These are phyloP conservation scores for Chlorella sorokiniana DNA, from an alignment of 139 green algal genomes.

Conservation along the genomic window DNA sequence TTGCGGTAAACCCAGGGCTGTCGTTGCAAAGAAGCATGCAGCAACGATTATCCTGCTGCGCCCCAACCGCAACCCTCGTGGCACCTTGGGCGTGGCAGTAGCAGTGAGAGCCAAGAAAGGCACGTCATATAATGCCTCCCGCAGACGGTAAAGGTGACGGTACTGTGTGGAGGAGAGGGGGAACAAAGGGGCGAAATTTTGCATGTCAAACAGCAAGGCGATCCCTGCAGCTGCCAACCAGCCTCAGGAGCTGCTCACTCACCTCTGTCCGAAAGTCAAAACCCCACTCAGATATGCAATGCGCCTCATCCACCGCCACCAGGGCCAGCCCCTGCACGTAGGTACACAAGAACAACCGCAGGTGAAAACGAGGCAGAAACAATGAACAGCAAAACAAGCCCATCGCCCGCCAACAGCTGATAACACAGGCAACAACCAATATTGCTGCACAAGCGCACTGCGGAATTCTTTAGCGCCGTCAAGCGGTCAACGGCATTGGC, in stretches of 20 bases:
- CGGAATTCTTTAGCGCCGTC: conserved; percentile 40
- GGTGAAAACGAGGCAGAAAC: not conserved
- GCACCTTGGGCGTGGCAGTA: conserved; percentile 42
- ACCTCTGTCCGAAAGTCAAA: conserved; percentile 57
- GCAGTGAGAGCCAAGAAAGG: conserved; percentile 54
- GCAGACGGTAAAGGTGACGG: conserved; percentile 50
- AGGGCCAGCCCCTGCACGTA: conserved; percentile 43
- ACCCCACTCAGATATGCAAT: conserved; percentile 61
- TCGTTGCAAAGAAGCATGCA: not conserved
- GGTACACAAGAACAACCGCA: not conserved
- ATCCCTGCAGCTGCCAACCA: not conserved
- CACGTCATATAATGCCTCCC: conserved; percentile 53
- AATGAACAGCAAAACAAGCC: not conserved
- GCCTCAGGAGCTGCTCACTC: not conserved
- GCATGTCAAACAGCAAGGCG: not conserved
- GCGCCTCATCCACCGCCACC: conserved; percentile 69
- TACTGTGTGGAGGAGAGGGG: conserved; percentile 35
- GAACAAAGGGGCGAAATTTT: not conserved
- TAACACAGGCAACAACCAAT: not conserved
- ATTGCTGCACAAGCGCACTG: not conserved
- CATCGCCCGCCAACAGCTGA: not conserved
- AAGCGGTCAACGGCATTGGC: conserved; percentile 31
- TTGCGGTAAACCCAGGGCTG: not conserved
- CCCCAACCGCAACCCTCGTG: too few relatives aligned
- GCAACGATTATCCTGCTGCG: not conserved